Conservation (phyloP, 1,284 basidiomycete species). For the Rhodotorula glutinis region DNA sequence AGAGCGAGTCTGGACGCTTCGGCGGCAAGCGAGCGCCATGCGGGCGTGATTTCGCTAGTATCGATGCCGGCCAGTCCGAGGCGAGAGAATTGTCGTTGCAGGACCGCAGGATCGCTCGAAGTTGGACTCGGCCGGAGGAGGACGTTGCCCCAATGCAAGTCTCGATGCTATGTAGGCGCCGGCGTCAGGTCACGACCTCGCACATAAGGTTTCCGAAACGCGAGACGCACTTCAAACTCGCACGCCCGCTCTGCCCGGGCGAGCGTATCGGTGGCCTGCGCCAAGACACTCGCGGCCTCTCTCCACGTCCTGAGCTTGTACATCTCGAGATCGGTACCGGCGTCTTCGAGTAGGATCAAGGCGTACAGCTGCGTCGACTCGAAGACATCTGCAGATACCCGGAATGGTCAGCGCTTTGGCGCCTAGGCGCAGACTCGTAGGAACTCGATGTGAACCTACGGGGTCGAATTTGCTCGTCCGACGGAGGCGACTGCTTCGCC, state of each 20-base stretch:
- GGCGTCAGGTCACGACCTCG: too few relatives aligned
- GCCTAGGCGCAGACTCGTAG: not conserved
- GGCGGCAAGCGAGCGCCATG: not conserved
- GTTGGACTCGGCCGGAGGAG: slow-evolving; percentile 60
- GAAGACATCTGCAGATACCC: slow-evolving; percentile 60
- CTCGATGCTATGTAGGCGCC: slow-evolving; percentile 85
- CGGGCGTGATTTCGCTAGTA: not conserved
- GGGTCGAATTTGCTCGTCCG: slow-evolving; percentile 78
- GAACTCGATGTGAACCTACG: slow-evolving; percentile 54
- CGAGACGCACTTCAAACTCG: slow-evolving; percentile 73
- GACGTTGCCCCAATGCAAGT: slow-evolving; percentile 97
- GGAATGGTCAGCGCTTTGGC: not conserved
- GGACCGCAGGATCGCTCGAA: not conserved
- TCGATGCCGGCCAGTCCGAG: too few relatives aligned
- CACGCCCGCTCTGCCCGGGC: slow-evolving; percentile 72
- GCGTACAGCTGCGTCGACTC: slow-evolving; percentile 72
- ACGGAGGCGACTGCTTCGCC: slow-evolving; percentile 43
- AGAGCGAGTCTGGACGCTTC: not conserved
- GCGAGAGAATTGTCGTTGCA: too few relatives aligned
- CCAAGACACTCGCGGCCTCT: slow-evolving; percentile 82
- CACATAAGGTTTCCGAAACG: not conserved
- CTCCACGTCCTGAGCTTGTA: slow-evolving; percentile 65
- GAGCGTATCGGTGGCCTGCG: slow-evolving; percentile 77
- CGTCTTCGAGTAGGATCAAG: slow-evolving; percentile 82
- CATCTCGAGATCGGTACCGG: slow-evolving; percentile 82